Conservation (phyloP, 768 basidiomycete genomes). For the Russula earlei region DNA sequence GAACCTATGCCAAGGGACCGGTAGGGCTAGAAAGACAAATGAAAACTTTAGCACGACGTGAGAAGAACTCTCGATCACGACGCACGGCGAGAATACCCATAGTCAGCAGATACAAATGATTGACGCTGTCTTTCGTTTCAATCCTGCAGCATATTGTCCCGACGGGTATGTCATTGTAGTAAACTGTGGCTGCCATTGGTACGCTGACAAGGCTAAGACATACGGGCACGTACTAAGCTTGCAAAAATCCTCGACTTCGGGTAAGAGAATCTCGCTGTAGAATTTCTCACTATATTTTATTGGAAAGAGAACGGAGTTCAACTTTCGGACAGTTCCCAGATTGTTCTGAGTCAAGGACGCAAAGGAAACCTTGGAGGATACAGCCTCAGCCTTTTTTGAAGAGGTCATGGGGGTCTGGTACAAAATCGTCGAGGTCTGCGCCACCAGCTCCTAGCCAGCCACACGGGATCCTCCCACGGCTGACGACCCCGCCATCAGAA, state of each 20-base stretch:
- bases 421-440: conserved; percentile 3
- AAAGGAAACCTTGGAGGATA: conserved; percentile 48
- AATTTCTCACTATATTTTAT: conserved; percentile 85
- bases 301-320: conserved; percentile 76
- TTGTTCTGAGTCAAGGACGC: conserved; percentile 74
- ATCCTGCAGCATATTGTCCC: conserved; percentile 82
- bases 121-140: conserved; percentile 52
- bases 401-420: conserved; percentile 27
- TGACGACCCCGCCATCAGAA: too few relatives aligned
- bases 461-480: neutral
- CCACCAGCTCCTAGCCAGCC: conserved; percentile 8
- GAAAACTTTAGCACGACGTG: too few relatives aligned
- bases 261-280: conserved; percentile 67
- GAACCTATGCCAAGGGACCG: conserved; percentile 71
- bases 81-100: conserved; percentile 84
- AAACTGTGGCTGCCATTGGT: conserved; percentile 42
- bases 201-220: conserved; percentile 1
- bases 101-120: conserved; percentile 76
- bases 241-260: conserved; percentile 79
- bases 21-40: conserved; percentile 52
- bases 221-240: conserved; percentile 60
- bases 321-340: conserved; percentile 57
- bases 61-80: too few relatives aligned
- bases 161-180: conserved; percentile 88
- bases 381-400: conserved; percentile 24